Conservation (phyloP, 2,329 filamentous ascomycete species). For the Cadophora sp. region DNA sequence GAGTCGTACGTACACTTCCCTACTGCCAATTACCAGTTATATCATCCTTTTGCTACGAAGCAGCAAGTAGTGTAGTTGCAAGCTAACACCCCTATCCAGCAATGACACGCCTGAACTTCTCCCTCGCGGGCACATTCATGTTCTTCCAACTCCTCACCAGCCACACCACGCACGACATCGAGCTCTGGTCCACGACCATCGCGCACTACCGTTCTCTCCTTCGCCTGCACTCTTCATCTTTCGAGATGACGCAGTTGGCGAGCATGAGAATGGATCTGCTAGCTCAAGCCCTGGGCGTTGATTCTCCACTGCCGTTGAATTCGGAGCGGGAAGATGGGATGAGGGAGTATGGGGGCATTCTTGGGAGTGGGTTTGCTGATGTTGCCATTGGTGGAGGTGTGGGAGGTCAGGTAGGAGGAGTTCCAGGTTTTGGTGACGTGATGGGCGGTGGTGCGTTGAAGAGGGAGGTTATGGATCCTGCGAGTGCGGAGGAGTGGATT, state of each 20-base stretch:
- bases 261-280: slow-evolving; percentile 36
- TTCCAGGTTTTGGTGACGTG: neutral
- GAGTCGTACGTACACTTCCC: slow-evolving; percentile 34
- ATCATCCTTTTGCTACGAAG: neutral
- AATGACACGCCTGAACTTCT: slow-evolving; percentile 36
- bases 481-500: slow-evolving; percentile 36
- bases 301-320: slow-evolving; percentile 19
- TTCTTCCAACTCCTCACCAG: slow-evolving; percentile 38
- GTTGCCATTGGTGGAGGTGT: neutral
- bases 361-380: neutral
- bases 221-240: slow-evolving; percentile 26
- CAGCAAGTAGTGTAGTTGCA: too few species aligned
- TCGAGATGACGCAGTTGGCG: slow-evolving; percentile 37
- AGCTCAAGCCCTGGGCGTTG: slow-evolving; percentile 35
- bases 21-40: neutral
- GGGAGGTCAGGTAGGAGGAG: neutral
- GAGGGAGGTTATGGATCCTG: slow-evolving; percentile 18
- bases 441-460: neutral
- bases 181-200: slow-evolving; percentile 38
- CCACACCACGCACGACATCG: slow-evolving; percentile 35
- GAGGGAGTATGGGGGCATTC: neutral
- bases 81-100: slow-evolving; percentile 25
- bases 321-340: neutral
- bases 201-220: slow-evolving; percentile 36
- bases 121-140: slow-evolving; percentile 38